A percentile compares a stretch with the other conserved stretches of the same genome.
Conservation (phyloP, 768 basidiomycete species). For the Naganishia vishniacii region DNA sequence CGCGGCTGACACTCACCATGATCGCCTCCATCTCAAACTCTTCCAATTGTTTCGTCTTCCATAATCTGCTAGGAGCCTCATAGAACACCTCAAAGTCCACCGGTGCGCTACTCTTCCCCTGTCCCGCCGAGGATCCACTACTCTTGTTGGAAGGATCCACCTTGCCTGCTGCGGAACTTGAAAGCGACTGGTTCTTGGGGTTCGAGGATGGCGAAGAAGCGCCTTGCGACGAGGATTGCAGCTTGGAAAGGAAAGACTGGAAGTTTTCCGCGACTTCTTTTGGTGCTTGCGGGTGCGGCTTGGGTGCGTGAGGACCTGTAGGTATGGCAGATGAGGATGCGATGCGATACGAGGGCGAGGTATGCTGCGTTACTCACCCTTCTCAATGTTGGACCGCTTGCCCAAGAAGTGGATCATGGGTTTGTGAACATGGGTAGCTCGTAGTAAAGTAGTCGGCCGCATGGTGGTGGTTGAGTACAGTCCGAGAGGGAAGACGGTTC, state of each 20-base stretch:
- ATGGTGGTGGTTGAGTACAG: neutral
- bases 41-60: conserved; percentile 39
- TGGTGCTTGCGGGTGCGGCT: conserved; percentile 45
- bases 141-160: neutral
- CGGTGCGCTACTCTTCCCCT: conserved; percentile 29
- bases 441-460: conserved; percentile 14
- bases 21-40: conserved; percentile 48
- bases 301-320: conserved; percentile 45
- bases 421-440: conserved; percentile 31
- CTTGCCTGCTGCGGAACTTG: conserved; percentile 27
- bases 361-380: conserved; percentile 20
- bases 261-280: conserved; percentile 41
- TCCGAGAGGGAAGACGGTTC: too few species aligned
- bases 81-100: conserved; percentile 47
- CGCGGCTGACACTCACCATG: conserved; percentile 40
- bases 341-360: neutral
- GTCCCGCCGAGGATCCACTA: conserved; percentile 11
- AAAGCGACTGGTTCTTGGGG: conserved; percentile 35
- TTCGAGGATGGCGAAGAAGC: conserved; percentile 32
- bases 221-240: conserved; percentile 38
- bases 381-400: conserved; percentile 30
- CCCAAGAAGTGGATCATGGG: conserved; percentile 48
- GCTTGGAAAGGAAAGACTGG: conserved; percentile 46
- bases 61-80: conserved; percentile 44
- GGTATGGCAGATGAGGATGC: neutral